Base-by-base conservation (phyloP, 2,329 filamentous ascomycete species). In the Ophiostoma sp. region DNA sequence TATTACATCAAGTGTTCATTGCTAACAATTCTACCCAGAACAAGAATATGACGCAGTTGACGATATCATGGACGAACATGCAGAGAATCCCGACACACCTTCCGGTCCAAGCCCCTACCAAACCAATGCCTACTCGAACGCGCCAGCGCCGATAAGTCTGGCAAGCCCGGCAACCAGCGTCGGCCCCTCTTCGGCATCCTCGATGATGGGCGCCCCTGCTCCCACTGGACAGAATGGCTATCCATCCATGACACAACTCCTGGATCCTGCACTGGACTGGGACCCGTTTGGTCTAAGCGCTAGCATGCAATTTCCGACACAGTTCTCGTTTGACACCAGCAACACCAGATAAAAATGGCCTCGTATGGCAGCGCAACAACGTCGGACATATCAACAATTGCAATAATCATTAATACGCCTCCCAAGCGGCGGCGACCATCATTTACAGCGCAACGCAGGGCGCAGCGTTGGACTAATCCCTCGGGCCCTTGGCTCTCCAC, bases 1-100 rank as follows among this genome's bases (percentile, higher is more conserved):
- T 44, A 11, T 16, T 27, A 5, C 4, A 3, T 27, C 8, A 8
- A 42, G 16, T 4, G 9, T 7, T 14, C 76, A 42, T 36, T 58
- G 38, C 65, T 55, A 55, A 66, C 47, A 3, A 52, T 8, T 49
- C 6, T 36, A 9, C 38, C 83, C 82, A 97, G 94, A 98, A 82
- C 93, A 96, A 84, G 94, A 98, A 82, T 98, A 97, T 81, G 93
- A 97, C 78, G 90, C 92, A 68, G 91, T 92, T 80, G 87, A 86
- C 77, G 92, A 94, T 75, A 91, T 96, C 84, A 87, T 96, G 78
- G 93, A 97, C 75, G 91, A 96, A 70, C 81, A 88, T 73, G 89
- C 91, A 69, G 74, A 85, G 88, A 70, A 72, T 12, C 74, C 76
- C 72, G 89, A 92, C 70, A 87, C 87, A 11, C 85, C 89, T 2